phyloP scores from a whole-genome alignment of 495 filamentous ascomycete genomes.

The Neurospora pannonica region DNA sequence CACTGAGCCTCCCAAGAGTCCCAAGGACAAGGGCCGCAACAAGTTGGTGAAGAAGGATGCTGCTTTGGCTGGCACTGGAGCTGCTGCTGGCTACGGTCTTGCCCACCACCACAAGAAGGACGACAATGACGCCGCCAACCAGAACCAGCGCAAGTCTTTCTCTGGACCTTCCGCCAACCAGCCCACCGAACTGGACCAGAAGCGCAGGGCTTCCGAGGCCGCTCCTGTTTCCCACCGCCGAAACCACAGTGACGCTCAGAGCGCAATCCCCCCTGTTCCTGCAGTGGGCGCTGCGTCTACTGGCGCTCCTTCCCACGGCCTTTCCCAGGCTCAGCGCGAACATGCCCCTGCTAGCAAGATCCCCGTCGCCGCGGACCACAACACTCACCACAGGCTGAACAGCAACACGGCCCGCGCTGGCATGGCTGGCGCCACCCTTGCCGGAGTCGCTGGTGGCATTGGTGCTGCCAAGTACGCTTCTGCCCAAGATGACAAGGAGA shows the following conservation, averaged over 20 bases:
- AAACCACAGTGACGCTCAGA: neutral
- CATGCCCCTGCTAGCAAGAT: neutral
- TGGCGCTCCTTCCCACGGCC: neutral
- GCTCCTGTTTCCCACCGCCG: neutral
- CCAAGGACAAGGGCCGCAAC: neutral
- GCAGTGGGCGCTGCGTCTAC: neutral
- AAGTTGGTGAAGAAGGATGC: conserved; percentile 16
- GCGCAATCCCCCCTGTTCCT: neutral
- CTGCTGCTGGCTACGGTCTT: conserved; percentile 8
- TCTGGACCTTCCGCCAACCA: conserved; percentile 1
- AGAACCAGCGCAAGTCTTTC: neutral
- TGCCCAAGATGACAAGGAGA: neutral
- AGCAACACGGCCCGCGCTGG: neutral
- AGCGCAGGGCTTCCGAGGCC: neutral
- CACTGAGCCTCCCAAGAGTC: conserved; percentile 7
- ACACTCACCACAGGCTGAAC: neutral
- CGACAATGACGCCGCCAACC: neutral
- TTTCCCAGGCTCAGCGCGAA: neutral
- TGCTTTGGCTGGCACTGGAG: conserved; percentile 18
- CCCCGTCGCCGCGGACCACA: neutral
- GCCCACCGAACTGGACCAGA: neutral
- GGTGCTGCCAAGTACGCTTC: neutral
- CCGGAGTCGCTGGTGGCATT: neutral
- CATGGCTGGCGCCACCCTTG: neutral
- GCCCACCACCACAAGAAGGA: conserved; percentile 12